Percentiles rank a stretch among this genome's conserved stretches.
Evolutionary conservation across 116 monocot genomes (phyloP).

Genomic region (Zostera marina): DNA sequence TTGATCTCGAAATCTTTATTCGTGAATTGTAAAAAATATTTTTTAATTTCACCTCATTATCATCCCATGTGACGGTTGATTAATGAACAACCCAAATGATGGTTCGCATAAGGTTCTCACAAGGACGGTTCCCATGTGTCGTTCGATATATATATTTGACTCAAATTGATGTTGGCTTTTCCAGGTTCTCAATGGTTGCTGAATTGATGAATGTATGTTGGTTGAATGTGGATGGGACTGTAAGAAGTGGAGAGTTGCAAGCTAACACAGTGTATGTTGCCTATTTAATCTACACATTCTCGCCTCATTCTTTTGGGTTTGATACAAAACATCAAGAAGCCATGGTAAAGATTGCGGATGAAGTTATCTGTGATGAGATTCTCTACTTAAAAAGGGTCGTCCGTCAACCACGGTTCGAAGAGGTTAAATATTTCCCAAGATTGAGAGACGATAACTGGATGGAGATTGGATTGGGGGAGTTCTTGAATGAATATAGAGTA

Average conservation of each 20-base stretch:
- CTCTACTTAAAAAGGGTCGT: neutral
- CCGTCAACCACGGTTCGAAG: neutral
- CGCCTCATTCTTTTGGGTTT: neutral
- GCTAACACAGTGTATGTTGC: constrained; percentile 26
- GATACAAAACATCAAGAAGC: neutral
- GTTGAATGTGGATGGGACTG: constrained; percentile 35
- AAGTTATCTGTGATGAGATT: neutral
- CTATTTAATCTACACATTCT: constrained; percentile 17
- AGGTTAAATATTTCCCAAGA: neutral
- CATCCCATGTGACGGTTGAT: too few species aligned
- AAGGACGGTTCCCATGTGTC: too few species aligned
- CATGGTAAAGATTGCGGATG: neutral
- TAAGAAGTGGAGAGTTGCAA: constrained; percentile 18
- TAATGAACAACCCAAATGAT: too few species aligned
- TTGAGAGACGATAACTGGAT: constrained; percentile 22
- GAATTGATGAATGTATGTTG: constrained; percentile 23
- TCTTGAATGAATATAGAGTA: constrained; percentile 14
- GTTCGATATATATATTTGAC: too few species aligned
- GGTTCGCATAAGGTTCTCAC: too few species aligned
- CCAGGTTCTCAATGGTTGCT: constrained; percentile 42
- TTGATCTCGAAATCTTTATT: too few species aligned
- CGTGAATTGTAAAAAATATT: too few species aligned
- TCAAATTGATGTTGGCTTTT: neutral
- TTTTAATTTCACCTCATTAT: too few species aligned
- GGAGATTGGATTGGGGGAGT: constrained; percentile 33